Conservation (phyloP, 2,329 filamentous ascomycete species). For the Apiospora arundinis region DNA sequence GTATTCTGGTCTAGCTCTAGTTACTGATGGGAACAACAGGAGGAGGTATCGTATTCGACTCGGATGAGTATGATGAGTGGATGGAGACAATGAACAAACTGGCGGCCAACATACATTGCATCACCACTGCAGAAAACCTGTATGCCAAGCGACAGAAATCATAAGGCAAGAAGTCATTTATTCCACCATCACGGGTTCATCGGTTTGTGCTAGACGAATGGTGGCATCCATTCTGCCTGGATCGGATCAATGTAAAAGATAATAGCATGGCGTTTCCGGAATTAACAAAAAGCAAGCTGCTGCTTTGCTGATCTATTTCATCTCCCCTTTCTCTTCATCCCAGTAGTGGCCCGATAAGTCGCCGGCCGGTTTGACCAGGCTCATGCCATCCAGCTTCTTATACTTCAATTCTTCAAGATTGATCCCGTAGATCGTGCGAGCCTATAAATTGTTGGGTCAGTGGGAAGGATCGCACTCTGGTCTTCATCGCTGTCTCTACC, state of each 20-base stretch:
- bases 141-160: slow-evolving; percentile 47
- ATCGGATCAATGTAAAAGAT: neutral
- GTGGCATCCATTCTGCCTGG: neutral
- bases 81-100: slow-evolving; percentile 96
- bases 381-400: slow-evolving; percentile 44
- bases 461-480: neutral
- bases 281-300: slow-evolving; percentile 3
- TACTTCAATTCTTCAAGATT: slow-evolving; percentile 47
- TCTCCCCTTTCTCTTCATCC: slow-evolving; percentile 39
- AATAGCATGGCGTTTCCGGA: slow-evolving; percentile 19
- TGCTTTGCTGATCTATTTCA: slow-evolving; percentile 30
- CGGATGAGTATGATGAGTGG: slow-evolving; percentile 89
- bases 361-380: slow-evolving; percentile 39
- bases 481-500: neutral
- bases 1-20: neutral
- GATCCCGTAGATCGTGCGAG: slow-evolving; percentile 48
- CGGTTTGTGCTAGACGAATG: slow-evolving; percentile 16
- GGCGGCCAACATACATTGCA: slow-evolving; percentile 86
- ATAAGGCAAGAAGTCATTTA: neutral
- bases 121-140: slow-evolving; percentile 80
- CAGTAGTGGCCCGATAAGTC: slow-evolving; percentile 47
- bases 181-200: slow-evolving; percentile 16
- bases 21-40: slow-evolving; percentile 47
- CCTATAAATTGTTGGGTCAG: slow-evolving; percentile 35
- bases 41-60: slow-evolving; percentile 94